Evolutionary conservation across 768 basidiomycete genomes (phyloP), one percentile per base, ranked within the genome.

Genomic region (Tylopilus felleus): DNA sequence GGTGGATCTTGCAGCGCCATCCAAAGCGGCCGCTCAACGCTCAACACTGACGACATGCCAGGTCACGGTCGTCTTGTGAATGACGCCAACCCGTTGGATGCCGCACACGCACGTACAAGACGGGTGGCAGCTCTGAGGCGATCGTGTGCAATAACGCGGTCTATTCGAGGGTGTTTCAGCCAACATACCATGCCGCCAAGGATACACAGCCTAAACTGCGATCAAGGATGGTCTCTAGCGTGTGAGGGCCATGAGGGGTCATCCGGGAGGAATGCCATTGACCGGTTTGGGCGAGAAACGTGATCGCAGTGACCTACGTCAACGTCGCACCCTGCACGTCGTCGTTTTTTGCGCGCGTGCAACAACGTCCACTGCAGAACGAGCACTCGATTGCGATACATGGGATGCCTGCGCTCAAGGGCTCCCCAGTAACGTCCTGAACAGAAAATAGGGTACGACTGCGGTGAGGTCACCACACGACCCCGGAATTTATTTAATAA

Each of bases 1-100:
- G 16, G 52, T 50, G 55, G 62, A 66, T 53, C 59, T 63, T 25
- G 47, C 53, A 53, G 55, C 36, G 8, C n/a, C 29, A 25, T 39
- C 49, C 29, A 6, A 13, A 23, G 39, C 10, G 19, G 16, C 47
- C 22, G 35, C 38, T 47, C 62, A 25, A 55, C 31, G 36, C n/a
- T 33, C 27, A 29, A 42, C 16, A 23, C 19, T 28, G 45, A 40
- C 25, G 42, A 49, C 19, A 38, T 47, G 8, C 19, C 33, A 41
- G 6, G 29, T 44, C 35, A 22, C 19, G n/a, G 23, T 41, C 28
- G 44, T 41, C 12, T 22, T 22, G 3, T 29, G 29, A n/a, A 53
- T 46, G 43, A 57, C 27, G 22, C 54, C 53, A 49, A 47, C 35
- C n/a, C 35, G 36, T 50, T 43, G 50, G 55, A 27, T 48, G 43